Conservation (phyloP, 2,329 filamentous ascomycete genomes). For the Sordariomycetes sp. region DNA sequence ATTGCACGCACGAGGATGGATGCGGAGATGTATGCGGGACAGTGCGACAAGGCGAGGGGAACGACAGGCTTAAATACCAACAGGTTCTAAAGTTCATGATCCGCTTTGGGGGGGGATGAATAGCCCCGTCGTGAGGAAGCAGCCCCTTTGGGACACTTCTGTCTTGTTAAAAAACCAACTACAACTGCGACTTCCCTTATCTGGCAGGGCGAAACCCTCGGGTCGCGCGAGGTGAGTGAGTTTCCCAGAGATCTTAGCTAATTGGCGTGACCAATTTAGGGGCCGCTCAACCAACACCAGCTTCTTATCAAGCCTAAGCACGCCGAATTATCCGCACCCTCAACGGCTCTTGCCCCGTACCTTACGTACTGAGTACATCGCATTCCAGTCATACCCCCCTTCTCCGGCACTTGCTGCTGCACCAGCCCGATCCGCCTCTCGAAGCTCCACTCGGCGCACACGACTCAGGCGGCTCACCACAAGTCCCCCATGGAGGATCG, state of each 20-base stretch:
- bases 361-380: too few species aligned
- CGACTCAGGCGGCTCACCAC: not conserved
- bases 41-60: too few species aligned
- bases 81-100: not conserved
- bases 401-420: not conserved
- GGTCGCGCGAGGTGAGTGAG: not conserved
- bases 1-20: not conserved
- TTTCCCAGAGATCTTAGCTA: not conserved
- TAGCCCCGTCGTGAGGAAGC: not conserved
- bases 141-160: not conserved
- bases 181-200: not conserved
- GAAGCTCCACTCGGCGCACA: not conserved
- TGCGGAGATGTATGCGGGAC: too few species aligned
- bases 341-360: not conserved
- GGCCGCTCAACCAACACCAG: not conserved
- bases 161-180: not conserved
- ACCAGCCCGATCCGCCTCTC: not conserved
- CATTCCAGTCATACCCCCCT: not conserved
- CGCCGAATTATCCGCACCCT: not conserved
- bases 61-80: not conserved
- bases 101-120: not conserved
- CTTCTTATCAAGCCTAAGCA: not conserved
- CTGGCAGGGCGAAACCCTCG: not conserved
- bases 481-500: conserved; percentile 17
- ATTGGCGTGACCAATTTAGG: not conserved